A percentile compares a stretch with the other conserved stretches of the same genome.
Conservation (phyloP, 768 basidiomycete species). For the Paxillus rubicundulus region DNA sequence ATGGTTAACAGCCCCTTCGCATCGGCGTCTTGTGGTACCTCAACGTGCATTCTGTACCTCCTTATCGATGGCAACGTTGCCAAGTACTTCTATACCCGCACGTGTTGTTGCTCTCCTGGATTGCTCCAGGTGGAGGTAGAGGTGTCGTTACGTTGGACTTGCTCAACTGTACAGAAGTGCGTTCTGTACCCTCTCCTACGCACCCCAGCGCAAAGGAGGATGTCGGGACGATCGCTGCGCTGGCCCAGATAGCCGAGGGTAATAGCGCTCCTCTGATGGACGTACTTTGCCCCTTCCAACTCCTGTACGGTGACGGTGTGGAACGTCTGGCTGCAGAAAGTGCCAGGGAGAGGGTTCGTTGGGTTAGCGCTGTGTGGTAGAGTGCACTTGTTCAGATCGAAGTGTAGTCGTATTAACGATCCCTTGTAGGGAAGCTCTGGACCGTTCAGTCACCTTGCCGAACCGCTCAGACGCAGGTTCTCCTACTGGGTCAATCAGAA, state of each 20-base stretch:
- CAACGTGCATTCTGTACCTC: conserved; percentile 81
- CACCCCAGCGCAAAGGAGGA: conserved; percentile 83
- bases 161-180: conserved; percentile 82
- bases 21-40: conserved; percentile 89
- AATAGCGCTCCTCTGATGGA: conserved; percentile 55
- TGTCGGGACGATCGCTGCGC: conserved; percentile 82
- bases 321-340: conserved; percentile 90
- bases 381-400: conserved; percentile 18
- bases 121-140: conserved; percentile 76
- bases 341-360: conserved; percentile 78
- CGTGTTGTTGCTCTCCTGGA: conserved; percentile 84
- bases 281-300: conserved; percentile 83
- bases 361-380: conserved; percentile 90
- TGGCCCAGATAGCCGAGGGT: conserved; percentile 49
- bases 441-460: conserved; percentile 56
- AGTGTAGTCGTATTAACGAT: not conserved
- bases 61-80: conserved; percentile 78
- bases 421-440: conserved; percentile 68
- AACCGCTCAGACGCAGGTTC: conserved; percentile 42
- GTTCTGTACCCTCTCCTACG: conserved; percentile 75
- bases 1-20: conserved; percentile 65
- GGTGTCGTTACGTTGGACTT: conserved; percentile 87
- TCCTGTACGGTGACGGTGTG: conserved; percentile 86
- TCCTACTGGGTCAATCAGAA: conserved; percentile 60
- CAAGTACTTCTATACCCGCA: conserved; percentile 82